phyloP scores from a whole-genome alignment of 1,284 basidiomycete genomes.

The Sparassis latifolia region DNA sequence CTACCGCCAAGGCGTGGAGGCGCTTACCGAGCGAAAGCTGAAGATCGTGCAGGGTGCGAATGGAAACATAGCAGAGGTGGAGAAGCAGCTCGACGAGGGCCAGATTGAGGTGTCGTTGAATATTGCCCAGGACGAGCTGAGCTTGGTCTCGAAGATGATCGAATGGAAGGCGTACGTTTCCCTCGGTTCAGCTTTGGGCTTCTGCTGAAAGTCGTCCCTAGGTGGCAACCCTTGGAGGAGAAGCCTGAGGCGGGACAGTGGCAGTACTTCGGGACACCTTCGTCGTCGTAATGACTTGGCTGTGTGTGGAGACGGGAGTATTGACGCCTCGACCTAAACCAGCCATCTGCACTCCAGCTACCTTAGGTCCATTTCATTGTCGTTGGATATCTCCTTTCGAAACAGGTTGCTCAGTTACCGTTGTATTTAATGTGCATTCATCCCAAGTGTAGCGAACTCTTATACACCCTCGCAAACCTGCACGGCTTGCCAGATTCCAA shows the following conservation, averaged over 20 bases:
- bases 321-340: not conserved
- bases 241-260: slow-evolving; percentile 80
- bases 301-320: not conserved
- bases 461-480: too few relatives aligned
- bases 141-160: slow-evolving; percentile 76
- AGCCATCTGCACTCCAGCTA: not conserved
- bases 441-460: too few relatives aligned
- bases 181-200: not conserved
- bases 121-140: slow-evolving; percentile 81
- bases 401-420: too few relatives aligned
- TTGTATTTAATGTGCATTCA: too few relatives aligned
- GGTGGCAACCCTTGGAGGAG: slow-evolving; percentile 85
- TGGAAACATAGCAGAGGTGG: slow-evolving; percentile 60
- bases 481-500: too few relatives aligned
- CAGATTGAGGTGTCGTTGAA: slow-evolving; percentile 82
- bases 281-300: slow-evolving; percentile 31
- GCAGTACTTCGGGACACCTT: slow-evolving; percentile 68
- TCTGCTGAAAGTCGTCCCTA: slow-evolving; percentile 25
- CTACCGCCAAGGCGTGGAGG: slow-evolving; percentile 88
- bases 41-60: slow-evolving; percentile 65
- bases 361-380: too few relatives aligned
- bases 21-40: slow-evolving; percentile 81
- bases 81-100: slow-evolving; percentile 70
- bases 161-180: slow-evolving; percentile 89
- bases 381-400: too few relatives aligned